Base-by-base conservation (phyloP, 345 rosid species). In the Kernera saxatilis region DNA sequence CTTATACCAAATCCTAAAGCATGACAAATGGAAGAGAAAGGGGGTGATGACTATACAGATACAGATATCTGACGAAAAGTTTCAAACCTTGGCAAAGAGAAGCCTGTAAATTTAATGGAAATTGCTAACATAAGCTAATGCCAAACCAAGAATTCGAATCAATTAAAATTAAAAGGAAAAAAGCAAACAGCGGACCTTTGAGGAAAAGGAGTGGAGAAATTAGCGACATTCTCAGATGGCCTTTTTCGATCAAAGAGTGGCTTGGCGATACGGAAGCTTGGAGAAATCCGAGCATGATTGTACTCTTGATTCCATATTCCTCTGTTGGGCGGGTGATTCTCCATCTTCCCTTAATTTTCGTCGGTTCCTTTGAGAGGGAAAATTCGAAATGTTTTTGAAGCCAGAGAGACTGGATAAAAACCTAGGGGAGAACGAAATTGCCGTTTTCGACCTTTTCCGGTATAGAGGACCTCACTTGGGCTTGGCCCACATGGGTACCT, bases 211-310 rank as follows among this genome's bases (percentile, higher is more conserved):
- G 37, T 32, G 54, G 55, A 30, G 69, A 27, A 55, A 78, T 12
- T 4, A 29, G 71, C 23, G 21, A 26, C 45, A 51, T 63, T n/a
- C 23, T 73, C 78, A 17, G 75, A 80, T 40, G 77, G 79, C 60
- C 98, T 87, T 76, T 88, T 86, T 44, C 87, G 90, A 76, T 81
- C 79, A 69, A 86, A 77, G 56, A 86, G 77, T 3, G 92, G 90
- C 77, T 89, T 92, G 12, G 85, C 77, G 10, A 82, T 80, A 61
- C 85, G 82, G 78, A 90, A 92, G 62, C 81, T 84, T 9, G 81
- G 85, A 58, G 93, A 82, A 57, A 88, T 82, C 19, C 85, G 86
- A 71, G 32, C 65, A 32, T 73, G 85, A 19, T 14, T 51, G 5
- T 61, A 39, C 32, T 68, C 55, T 60, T 52, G 70, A 44, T 68